Conservation (phyloP, 2,329 filamentous ascomycete species). For the Colletotrichum falcatum region DNA sequence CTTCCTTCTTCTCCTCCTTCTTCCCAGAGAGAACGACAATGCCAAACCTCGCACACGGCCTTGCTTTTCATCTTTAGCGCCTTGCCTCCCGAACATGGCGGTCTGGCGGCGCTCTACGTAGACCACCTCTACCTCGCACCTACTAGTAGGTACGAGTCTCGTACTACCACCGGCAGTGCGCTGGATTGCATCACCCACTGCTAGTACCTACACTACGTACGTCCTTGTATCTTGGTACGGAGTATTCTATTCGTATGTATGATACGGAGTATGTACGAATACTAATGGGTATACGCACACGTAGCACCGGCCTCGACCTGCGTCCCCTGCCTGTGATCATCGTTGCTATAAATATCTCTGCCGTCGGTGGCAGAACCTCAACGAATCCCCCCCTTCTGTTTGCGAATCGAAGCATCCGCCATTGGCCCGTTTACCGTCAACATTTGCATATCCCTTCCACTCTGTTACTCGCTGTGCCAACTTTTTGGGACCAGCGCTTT, state of each 20-base stretch:
- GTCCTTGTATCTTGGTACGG: too few relatives aligned
- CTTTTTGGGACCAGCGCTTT: constrained; percentile 12
- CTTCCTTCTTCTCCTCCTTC: too few relatives aligned
- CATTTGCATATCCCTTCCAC: background rate
- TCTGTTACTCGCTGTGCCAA: constrained; percentile 26
- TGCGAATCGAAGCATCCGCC: constrained; percentile 7
- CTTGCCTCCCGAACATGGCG: background rate
- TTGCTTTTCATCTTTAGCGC: background rate
- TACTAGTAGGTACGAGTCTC: constrained; percentile 13
- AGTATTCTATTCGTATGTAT: too few relatives aligned
- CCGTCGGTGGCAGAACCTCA: constrained; percentile 21
- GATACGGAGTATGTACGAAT: too few relatives aligned
- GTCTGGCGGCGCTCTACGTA: background rate
- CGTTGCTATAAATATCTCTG: constrained; percentile 34
- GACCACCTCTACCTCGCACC: too few relatives aligned
- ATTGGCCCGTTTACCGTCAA: constrained; percentile 18
- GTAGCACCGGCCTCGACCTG: constrained; percentile 1
- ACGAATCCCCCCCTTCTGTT: constrained; percentile 13
- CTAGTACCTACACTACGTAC: too few relatives aligned
- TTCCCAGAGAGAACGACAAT: too few relatives aligned
- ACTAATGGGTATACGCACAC: background rate
- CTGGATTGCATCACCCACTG: too few relatives aligned
- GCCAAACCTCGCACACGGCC: background rate
- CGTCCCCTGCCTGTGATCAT: constrained; percentile 34
- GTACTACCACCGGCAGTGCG: background rate